A percentile compares a stretch with the other conserved stretches of the same genome.
Evolutionary conservation across 257 asterid species (phyloP).

Genomic region (Capsicum baccatum): DNA sequence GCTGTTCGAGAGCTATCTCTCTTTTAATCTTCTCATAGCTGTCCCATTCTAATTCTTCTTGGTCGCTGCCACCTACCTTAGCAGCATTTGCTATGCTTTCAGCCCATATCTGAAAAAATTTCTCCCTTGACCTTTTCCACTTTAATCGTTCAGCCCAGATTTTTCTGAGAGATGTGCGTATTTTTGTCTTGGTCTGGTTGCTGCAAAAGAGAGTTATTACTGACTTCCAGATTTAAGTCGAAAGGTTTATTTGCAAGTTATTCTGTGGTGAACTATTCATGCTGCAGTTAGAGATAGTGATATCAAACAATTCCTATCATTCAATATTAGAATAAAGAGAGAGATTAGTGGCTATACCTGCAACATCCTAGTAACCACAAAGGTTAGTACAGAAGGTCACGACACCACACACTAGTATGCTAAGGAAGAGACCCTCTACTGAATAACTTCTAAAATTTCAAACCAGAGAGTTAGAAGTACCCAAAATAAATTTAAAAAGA

Average conservation of each 20-base stretch:
- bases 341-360: background rate
- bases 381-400: background rate
- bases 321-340: slow-evolving; percentile 11
- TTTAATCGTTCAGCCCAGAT: slow-evolving; percentile 76
- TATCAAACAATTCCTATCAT: background rate
- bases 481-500: slow-evolving; percentile 3
- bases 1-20: slow-evolving; percentile 56
- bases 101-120: slow-evolving; percentile 67
- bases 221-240: slow-evolving; percentile 22
- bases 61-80: slow-evolving; percentile 66
- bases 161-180: slow-evolving; percentile 58
- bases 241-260: slow-evolving; percentile 22
- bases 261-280: background rate
- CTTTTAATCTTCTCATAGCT: slow-evolving; percentile 65
- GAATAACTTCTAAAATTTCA: background rate
- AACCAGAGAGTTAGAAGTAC: background rate
- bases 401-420: background rate
- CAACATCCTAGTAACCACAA: slow-evolving; percentile 20
- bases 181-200: slow-evolving; percentile 66
- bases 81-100: slow-evolving; percentile 81
- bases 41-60: slow-evolving; percentile 86
- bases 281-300: slow-evolving; percentile 30
- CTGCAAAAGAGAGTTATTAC: slow-evolving; percentile 46
- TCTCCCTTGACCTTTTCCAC: slow-evolving; percentile 72
- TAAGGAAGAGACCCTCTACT: background rate